phyloP scores from a whole-genome alignment of 805 yeast genomes.

The Kazachstania taianensis region DNA sequence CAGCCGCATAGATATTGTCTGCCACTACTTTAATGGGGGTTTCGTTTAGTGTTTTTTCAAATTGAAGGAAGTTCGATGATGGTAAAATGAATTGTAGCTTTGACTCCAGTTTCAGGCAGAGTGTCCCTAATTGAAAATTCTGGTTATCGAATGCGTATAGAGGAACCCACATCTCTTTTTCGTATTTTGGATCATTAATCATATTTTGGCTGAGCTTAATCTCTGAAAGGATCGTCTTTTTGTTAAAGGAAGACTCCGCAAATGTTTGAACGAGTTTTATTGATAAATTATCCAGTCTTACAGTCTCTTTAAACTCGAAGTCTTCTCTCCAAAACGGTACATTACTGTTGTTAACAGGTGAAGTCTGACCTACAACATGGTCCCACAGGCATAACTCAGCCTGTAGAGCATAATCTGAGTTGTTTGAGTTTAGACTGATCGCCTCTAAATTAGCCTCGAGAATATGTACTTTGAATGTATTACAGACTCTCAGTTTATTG shows the following conservation, averaged over 20 bases:
- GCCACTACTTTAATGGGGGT: background rate
- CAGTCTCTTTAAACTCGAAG: slow-evolving; percentile 51
- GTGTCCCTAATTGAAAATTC: slow-evolving; percentile 44
- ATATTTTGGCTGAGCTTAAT: slow-evolving; percentile 31
- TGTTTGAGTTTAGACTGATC: slow-evolving; percentile 2
- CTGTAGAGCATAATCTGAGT: slow-evolving; percentile 31
- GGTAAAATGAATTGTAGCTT: slow-evolving; percentile 51
- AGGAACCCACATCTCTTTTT: slow-evolving; percentile 32
- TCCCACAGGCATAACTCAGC: slow-evolving; percentile 68
- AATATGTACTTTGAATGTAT: slow-evolving; percentile 45
- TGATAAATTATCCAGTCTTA: slow-evolving; percentile 40
- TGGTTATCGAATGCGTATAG: slow-evolving; percentile 31
- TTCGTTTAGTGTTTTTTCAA: slow-evolving; percentile 42
- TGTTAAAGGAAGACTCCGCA: slow-evolving; percentile 32
- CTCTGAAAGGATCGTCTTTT: slow-evolving; percentile 31
- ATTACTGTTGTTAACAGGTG: slow-evolving; percentile 39
- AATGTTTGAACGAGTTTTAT: slow-evolving; percentile 34
- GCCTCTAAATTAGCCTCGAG: slow-evolving; percentile 51
- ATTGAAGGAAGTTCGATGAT: slow-evolving; percentile 45
- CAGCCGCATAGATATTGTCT: background rate
- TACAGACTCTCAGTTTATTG: slow-evolving; percentile 41
- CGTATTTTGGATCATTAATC: slow-evolving; percentile 15
- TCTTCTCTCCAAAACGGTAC: slow-evolving; percentile 81
- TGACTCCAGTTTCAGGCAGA: slow-evolving; percentile 41
- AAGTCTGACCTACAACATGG: slow-evolving; percentile 69